Base-by-base conservation (phyloP, 1,284 basidiomycete genomes). In the Gastroboletus turbinatus region DNA sequence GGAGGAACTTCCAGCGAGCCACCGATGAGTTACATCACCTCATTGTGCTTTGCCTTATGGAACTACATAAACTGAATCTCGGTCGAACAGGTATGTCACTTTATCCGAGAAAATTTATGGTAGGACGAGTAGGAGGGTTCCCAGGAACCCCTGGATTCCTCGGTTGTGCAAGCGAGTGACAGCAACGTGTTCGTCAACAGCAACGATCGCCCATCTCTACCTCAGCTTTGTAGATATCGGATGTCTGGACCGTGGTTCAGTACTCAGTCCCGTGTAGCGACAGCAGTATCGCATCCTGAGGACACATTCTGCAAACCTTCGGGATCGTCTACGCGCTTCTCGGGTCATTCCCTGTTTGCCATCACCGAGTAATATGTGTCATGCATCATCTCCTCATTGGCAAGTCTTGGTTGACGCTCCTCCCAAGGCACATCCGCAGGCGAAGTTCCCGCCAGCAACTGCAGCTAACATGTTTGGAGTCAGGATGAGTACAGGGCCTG, bases 271-370 rank as follows among this genome's bases (percentile, higher is more conserved):
- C 23, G 23, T 23, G 4, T 23, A 4, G 4, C 4, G 23, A 23
- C 4, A 4, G 23, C 23, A 23, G 23, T 23, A 60, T 71, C 71
- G 61, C 76, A 73, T 64, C 67, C 70, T 72, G 79, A 77, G 56
- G 73, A 77, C 58, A 76, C 80, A 45, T 79, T 83, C 33, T 80
- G 83, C 67, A 87, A 87, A 67, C 83, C 84, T 46, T 87, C 87
- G 46, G 81, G 80, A 55, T 85, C 86, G 29, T 85, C 87, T 30
- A 79, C 79, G 19, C 83, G 81, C 53, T 87, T 87, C 51, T 75
- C 76, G 48, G 76, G 77, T 33, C 86, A 81, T 63, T 88, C 87
- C 2, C 85, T 85, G 0, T 74, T 80, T 44, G 72, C 73, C 73
- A 48, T 83, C 84, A 29, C 81, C 84, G 8, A 76, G 73, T 64